Base-by-base conservation (phyloP, 768 basidiomycete species). In the Collybia sp. region DNA sequence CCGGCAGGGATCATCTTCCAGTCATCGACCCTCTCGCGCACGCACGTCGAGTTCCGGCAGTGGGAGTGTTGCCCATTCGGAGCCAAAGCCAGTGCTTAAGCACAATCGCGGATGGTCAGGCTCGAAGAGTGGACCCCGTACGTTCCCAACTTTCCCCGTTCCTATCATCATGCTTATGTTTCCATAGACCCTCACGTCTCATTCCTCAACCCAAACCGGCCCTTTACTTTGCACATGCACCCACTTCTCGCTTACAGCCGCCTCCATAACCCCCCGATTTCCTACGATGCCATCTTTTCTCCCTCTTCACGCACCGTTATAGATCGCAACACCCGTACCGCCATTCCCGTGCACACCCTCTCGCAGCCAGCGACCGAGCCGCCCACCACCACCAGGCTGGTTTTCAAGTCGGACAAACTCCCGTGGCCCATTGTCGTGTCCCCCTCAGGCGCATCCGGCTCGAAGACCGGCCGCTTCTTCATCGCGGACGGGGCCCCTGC, bases 301-400 rank as follows among this genome's bases (percentile, higher is more conserved):
- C 83, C 83, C 11, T 79, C 80, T 16, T 68, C 77, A 12, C 71
- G 72, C 31, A 79, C 77, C 15, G 70, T 84, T 36, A 65, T 82
- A 16, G 80, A 83, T 51, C 72, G 73, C 8, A 71, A 67, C 10
- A 79, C 77, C 2, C 75, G 72, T 49, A 63, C 66, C 2, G 65
- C 83, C 2, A 75, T 85, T 32, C 78, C 81, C 11, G 55, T 70
- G 3, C 73, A 73, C 49, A 80, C 76, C 0, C 74, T 85, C 37
- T 60, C 73, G 1, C 78, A 83, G 54, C 79, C 83, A 6, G 81
- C 83, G 12, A 85, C 83, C 2, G 77, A 82, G 46, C 83, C 83
- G 0, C 74, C 79, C 2, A 76, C 72, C 1, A 69, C 67, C 16
- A 53, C 51, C 13, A 49, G 48, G 15, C 67, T 85, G 30, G 66